These are phyloP conservation scores for Acer saccharum DNA, from an alignment of 345 rosid genomes.

Conservation along the genomic window DNA sequence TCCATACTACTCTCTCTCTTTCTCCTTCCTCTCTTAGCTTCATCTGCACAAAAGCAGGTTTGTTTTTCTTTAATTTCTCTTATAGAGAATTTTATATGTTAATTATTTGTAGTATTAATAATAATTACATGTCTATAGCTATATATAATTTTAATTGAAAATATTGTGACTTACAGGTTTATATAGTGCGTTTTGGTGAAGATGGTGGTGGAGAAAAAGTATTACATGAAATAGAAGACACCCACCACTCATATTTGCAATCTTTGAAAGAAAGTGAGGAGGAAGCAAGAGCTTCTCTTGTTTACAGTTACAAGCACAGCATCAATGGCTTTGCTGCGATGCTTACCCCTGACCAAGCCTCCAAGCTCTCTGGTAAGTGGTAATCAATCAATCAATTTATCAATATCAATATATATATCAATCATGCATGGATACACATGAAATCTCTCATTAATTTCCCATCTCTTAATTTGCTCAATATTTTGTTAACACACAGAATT, in stretches of 20 bases:
- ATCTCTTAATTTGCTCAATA: too few species aligned
- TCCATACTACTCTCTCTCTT: conserved; percentile 29
- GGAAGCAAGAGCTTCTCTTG: conserved; percentile 62
- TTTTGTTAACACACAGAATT: conserved; percentile 36
- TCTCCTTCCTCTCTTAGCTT: conserved; percentile 48
- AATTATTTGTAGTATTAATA: background rate
- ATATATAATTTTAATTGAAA: too few species aligned
- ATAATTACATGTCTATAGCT: too few species aligned
- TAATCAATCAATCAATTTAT: background rate
- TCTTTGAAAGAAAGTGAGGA: conserved; percentile 65
- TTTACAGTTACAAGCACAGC: conserved; percentile 90
- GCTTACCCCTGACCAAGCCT: conserved; percentile 65
- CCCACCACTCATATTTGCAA: conserved; percentile 60
- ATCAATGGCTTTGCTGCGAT: conserved; percentile 84
- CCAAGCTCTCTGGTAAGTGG: conserved; percentile 59
- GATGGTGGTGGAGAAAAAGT: conserved; percentile 52
- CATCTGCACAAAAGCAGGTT: conserved; percentile 43
- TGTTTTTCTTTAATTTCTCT: background rate
- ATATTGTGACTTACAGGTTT: conserved; percentile 42
- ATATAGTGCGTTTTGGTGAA: conserved; percentile 69
- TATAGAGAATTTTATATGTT: background rate
- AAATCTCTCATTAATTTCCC: too few species aligned
- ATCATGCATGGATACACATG: too few species aligned
- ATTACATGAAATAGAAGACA: conserved; percentile 57
- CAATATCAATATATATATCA: too few species aligned